These are phyloP conservation scores for Diaporthe sp. DNA, from an alignment of 2,329 filamentous ascomycete species.

Conservation along the genomic window DNA sequence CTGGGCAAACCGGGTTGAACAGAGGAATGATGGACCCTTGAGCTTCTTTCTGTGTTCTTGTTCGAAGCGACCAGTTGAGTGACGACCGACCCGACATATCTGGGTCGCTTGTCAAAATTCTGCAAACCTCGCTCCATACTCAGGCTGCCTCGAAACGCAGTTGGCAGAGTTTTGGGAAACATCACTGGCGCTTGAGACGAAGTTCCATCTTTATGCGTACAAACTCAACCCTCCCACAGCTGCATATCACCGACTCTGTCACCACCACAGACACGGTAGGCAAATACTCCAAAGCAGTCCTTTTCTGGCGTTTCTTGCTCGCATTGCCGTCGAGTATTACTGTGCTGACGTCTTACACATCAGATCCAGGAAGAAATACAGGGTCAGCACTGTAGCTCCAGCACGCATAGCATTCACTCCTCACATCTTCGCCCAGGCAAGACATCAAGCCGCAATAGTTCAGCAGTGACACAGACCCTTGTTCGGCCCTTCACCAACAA, in stretches of 20 bases:
- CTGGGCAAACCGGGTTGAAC: background rate
- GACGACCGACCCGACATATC: constrained; percentile 3
- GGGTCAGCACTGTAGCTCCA: background rate
- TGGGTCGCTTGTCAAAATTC: background rate
- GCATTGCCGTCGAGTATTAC: background rate
- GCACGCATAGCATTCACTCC: background rate
- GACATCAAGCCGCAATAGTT: background rate
- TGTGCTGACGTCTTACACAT: background rate
- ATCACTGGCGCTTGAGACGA: background rate
- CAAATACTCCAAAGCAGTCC: background rate
- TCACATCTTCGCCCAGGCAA: background rate
- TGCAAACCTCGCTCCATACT: constrained; percentile 7
- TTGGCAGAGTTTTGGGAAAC: background rate
- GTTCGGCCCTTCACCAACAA: background rate
- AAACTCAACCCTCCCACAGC: background rate
- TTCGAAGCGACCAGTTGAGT: background rate
- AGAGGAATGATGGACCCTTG: background rate
- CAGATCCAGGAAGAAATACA: background rate
- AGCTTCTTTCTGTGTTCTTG: background rate
- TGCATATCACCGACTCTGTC: background rate
- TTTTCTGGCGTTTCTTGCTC: background rate
- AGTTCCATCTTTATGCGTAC: background rate
- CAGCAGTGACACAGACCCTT: constrained; percentile 6
- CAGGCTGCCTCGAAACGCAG: background rate
- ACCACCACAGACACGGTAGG: background rate